Conservation (phyloP, 495 filamentous ascomycete species). For the Penicillium cataractarum region DNA sequence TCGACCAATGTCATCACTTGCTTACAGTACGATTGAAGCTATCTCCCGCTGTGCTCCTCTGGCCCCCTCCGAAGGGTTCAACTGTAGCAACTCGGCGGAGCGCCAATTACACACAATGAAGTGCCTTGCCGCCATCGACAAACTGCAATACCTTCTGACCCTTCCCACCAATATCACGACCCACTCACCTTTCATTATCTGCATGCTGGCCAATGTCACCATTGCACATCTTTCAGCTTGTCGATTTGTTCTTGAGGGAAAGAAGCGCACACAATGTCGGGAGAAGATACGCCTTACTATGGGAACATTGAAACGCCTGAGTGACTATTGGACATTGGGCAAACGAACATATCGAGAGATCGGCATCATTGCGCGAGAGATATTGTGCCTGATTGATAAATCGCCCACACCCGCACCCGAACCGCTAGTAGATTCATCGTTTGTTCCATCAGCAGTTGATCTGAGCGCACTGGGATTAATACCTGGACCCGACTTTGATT, state of each 20-base stretch:
- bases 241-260: not conserved
- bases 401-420: not conserved
- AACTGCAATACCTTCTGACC: not conserved
- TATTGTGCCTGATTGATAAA: not conserved
- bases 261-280: not conserved
- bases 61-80: not conserved
- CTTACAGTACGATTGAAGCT: not conserved
- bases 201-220: not conserved
- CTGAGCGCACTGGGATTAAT: not conserved
- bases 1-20: not conserved
- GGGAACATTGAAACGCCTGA: not conserved
- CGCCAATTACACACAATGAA: constrained; percentile 2
- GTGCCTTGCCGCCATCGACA: not conserved
- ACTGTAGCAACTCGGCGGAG: not conserved
- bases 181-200: not conserved
- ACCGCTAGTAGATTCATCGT: not conserved
- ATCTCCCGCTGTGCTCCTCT: not conserved
- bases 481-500: not conserved
- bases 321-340: not conserved
- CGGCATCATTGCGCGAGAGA: not conserved
- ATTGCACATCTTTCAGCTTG: not conserved
- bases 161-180: not conserved
- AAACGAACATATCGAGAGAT: not conserved
- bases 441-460: not conserved
- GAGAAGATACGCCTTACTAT: constrained; percentile 1